Percentiles rank a stretch among this genome's conserved stretches.
Evolutionary conservation across 1,284 basidiomycete genomes (phyloP).

Genomic region (Boletus semigastroideus): DNA sequence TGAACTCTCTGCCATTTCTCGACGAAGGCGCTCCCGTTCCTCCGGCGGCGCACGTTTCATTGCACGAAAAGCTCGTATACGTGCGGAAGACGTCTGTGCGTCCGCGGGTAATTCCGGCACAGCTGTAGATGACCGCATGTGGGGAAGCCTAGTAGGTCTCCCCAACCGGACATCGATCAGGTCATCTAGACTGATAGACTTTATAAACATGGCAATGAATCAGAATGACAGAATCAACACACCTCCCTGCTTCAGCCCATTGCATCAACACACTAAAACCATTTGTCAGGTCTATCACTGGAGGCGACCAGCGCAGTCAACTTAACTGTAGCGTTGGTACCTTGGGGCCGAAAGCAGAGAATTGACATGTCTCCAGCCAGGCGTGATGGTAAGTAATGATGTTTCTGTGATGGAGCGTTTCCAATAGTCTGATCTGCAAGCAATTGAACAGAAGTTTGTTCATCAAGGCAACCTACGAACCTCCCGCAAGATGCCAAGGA

Average conservation of each 20-base stretch:
- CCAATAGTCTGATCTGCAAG: slow-evolving; percentile 72
- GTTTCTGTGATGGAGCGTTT: slow-evolving; percentile 86
- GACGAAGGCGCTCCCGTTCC: slow-evolving; percentile 58
- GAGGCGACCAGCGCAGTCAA: neutral
- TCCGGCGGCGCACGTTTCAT: slow-evolving; percentile 62
- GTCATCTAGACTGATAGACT: slow-evolving; percentile 67
- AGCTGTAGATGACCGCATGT: slow-evolving; percentile 40
- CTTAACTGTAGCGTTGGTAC: slow-evolving; percentile 79
- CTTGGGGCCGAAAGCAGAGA: slow-evolving; percentile 82
- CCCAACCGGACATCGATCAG: slow-evolving; percentile 79
- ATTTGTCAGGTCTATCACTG: slow-evolving; percentile 6
- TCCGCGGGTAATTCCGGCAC: slow-evolving; percentile 30
- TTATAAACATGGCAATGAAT: neutral
- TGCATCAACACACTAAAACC: slow-evolving; percentile 82
- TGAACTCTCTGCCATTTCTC: slow-evolving; percentile 42
- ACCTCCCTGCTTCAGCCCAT: slow-evolving; percentile 86
- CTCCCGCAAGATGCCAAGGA: slow-evolving; percentile 80
- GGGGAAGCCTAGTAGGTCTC: slow-evolving; percentile 44
- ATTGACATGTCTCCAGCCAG: slow-evolving; percentile 85
- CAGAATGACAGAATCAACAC: neutral
- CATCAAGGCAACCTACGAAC: slow-evolving; percentile 36
- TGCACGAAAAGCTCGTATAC: slow-evolving; percentile 74
- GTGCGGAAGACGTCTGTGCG: slow-evolving; percentile 59
- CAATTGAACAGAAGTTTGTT: neutral
- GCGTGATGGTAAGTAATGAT: slow-evolving; percentile 95